Conservation (phyloP, 2,329 filamentous ascomycete species). For the Fusarium nurragi region DNA sequence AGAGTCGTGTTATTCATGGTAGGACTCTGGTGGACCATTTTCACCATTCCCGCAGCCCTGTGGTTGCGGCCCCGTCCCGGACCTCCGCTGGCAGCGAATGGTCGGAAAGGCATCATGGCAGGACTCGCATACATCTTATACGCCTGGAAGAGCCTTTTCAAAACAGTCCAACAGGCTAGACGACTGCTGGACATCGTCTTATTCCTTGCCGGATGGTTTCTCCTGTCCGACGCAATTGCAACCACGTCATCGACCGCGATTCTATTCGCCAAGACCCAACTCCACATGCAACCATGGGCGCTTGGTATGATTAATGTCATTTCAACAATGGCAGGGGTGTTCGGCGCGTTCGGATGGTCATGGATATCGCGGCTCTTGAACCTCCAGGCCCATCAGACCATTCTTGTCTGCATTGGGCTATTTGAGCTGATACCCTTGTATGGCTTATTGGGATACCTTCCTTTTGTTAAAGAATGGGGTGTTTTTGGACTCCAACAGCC, state of each 20-base stretch:
- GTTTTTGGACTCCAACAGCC: constrained; percentile 88
- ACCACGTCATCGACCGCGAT: constrained; percentile 95
- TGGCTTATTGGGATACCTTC: constrained; percentile 86
- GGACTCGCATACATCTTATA: constrained; percentile 80
- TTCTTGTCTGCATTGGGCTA: constrained; percentile 87
- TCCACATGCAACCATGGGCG: constrained; percentile 88
- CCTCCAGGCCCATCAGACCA: constrained; percentile 84
- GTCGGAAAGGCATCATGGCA: constrained; percentile 49
- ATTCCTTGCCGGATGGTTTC: constrained; percentile 90
- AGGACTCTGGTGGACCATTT: constrained; percentile 91
- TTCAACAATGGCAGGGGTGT: constrained; percentile 82
- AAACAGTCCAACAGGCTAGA: constrained; percentile 79
- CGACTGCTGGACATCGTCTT: constrained; percentile 77
- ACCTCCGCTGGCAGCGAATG: constrained; percentile 71
- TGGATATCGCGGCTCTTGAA: constrained; percentile 75
- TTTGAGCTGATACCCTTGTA: constrained; percentile 96
- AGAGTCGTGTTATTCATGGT: constrained; percentile 87
- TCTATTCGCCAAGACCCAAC: constrained; percentile 91
- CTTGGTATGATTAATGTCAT: constrained; percentile 95
- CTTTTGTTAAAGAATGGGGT: constrained; percentile 77
- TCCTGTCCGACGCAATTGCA: constrained; percentile 92
- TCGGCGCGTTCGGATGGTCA: constrained; percentile 91
- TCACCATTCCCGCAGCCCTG: constrained; percentile 86
- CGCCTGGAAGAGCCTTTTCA: constrained; percentile 87
- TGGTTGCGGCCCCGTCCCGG: constrained; percentile 91